These are phyloP conservation scores for Chenopodium suecicum DNA, from an alignment of 148 eudicot genomes.

Conservation along the genomic window DNA sequence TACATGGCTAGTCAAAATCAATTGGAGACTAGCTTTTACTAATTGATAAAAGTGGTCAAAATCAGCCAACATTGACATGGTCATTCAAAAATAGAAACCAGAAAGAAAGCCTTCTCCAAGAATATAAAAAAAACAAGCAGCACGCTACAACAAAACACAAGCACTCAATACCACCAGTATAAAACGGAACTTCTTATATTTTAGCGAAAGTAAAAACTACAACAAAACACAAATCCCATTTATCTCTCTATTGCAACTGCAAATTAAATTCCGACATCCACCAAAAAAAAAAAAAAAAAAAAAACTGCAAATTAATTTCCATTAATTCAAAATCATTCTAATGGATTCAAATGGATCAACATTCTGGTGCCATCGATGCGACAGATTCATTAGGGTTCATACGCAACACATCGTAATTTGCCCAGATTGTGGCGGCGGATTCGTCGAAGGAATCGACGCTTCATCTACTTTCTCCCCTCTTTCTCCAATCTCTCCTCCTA, in stretches of 20 bases:
- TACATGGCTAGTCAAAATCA: too few species aligned
- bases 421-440: slow-evolving; percentile 42
- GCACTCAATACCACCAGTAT: not conserved
- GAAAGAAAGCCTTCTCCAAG: not conserved
- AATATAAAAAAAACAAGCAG: not conserved
- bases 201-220: not conserved
- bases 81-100: too few species aligned
- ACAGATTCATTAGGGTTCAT: slow-evolving; percentile 34
- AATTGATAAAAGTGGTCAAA: not conserved
- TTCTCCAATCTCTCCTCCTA: not conserved
- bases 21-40: too few species aligned
- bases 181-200: too few species aligned
- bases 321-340: too few species aligned
- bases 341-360: slow-evolving; percentile 31
- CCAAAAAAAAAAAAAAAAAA: too few species aligned
- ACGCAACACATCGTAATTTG: slow-evolving; percentile 35
- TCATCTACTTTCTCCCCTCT: slow-evolving; percentile 23
- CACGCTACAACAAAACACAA: not conserved
- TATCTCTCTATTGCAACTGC: not conserved
- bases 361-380: slow-evolving; percentile 51
- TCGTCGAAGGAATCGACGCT: slow-evolving; percentile 38
- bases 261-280: too few species aligned
- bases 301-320: too few species aligned
- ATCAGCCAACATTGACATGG: not conserved
- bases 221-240: not conserved